phyloP scores from a whole-genome alignment of 169 alveolate genomes.

The Perkinsus marinus region DNA sequence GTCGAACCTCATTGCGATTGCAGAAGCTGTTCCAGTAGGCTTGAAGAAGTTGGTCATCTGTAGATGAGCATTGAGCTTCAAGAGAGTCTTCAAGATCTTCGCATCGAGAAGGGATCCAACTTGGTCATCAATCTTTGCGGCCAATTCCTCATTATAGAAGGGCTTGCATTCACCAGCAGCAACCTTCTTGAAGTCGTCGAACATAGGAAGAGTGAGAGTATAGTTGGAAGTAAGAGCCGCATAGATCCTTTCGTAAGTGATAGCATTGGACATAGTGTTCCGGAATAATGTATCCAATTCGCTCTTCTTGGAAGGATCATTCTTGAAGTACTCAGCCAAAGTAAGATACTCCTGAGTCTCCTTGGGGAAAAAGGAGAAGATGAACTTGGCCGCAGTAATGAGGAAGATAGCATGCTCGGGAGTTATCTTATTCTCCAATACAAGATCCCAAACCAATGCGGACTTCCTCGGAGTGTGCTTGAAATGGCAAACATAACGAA shows the following conservation, averaged over 20 bases:
- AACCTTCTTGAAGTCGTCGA: background rate
- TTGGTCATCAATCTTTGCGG: background rate
- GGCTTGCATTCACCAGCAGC: background rate
- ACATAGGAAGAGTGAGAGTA: background rate
- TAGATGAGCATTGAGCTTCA: slow-evolving; percentile 10
- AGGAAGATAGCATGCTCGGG: background rate
- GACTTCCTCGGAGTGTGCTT: slow-evolving; percentile 1
- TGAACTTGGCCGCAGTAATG: background rate
- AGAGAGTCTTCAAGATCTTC: background rate
- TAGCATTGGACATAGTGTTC: slow-evolving; percentile 9
- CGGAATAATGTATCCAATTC: background rate
- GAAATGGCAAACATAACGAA: background rate
- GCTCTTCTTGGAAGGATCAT: background rate
- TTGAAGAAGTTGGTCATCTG: slow-evolving; percentile 20
- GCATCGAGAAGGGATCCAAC: background rate
- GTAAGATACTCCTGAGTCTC: background rate
- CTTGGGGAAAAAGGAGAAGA: background rate
- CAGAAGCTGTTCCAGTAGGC: slow-evolving; percentile 9
- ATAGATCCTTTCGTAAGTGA: background rate
- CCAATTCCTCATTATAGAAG: background rate
- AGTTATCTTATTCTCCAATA: background rate
- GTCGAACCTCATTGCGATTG: slow-evolving; percentile 10
- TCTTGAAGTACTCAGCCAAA: background rate
- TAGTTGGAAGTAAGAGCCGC: background rate
- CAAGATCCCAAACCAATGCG: background rate